phyloP scores from a whole-genome alignment of 2,329 filamentous ascomycete species.

The Aureobasidium sp. region DNA sequence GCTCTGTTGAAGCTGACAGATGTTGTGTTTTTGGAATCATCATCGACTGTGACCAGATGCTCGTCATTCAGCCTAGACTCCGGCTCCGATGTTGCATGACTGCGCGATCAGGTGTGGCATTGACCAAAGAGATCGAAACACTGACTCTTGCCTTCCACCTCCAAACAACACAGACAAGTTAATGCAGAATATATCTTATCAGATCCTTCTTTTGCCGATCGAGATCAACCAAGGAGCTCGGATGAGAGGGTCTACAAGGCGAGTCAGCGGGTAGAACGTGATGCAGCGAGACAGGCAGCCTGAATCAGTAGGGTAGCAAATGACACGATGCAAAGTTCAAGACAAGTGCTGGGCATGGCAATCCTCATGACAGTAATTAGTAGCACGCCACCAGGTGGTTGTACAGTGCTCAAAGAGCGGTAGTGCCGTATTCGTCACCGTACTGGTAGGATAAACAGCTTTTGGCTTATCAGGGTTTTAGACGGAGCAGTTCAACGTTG shows the following conservation, averaged over 20 bases:
- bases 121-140: background rate
- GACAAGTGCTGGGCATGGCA: background rate
- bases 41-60: background rate
- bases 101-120: background rate
- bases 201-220: constrained; percentile 4
- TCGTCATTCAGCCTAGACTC: background rate
- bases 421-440: background rate
- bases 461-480: constrained; percentile 3
- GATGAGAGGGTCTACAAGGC: background rate
- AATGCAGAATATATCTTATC: background rate
- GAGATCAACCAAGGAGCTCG: background rate
- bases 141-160: background rate
- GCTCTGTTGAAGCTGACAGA: background rate
- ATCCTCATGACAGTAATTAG: background rate
- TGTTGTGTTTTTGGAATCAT: background rate
- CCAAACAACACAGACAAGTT: background rate
- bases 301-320: constrained; percentile 5
- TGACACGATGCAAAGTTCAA: background rate
- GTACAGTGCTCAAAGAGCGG: constrained; percentile 1
- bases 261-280: background rate
- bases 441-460: background rate
- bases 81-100: background rate
- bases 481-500: background rate
- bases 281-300: background rate
- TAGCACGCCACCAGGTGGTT: background rate